Base-by-base conservation (phyloP, 2,329 filamentous ascomycete genomes). In the Bertia moriformis region DNA sequence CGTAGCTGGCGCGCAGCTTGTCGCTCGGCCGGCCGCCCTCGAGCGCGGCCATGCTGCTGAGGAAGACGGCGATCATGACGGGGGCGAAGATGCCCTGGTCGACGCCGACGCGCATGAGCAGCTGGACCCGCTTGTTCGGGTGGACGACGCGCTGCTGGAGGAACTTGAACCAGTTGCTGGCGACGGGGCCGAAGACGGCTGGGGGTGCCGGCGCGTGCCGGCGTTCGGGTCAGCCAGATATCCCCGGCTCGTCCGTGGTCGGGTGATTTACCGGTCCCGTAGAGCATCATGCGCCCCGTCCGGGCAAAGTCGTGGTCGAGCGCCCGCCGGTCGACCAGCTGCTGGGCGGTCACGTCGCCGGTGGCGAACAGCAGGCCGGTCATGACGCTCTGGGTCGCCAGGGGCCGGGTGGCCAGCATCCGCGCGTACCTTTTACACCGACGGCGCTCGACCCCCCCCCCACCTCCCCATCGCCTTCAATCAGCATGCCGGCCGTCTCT, bases 321-420 rank as follows among this genome's bases (percentile, higher is more conserved):
- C 14, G 87, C 88, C 51, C 71, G 78, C 58, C 77, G 79, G 63
- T 96, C 89, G 43, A 98, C 83, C 24, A 76, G 68, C 62, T 96
- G 89, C 62, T 98, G 91, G 27, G 91, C 86, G 48, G 93, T 78
- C 43, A 82, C 69, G 63, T 98, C 91, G 51, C 91, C 91, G 13
- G 87, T 84, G 42, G 83, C 88, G 57, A 96, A 98, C 45, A 98
- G 78, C 43, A 96, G 72, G 38, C 85, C 83, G 29, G 89, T 95
- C 41, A 87, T 93, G 50, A 94, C 65, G 56, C 81, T 84, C 67
- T 94, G 86, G 10, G 89, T 96, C 52, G 95, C 74, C 49, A 96
- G 67, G 43, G 89, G 89, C 54, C 83, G 75, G 51, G 77, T 73
- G 49, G 82, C 79, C 56, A 95, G 69, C 59, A 76, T 83, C 54